These are phyloP conservation scores for Myxozyma sirexii DNA, from an alignment of 805 yeast species.

Conservation along the genomic window DNA sequence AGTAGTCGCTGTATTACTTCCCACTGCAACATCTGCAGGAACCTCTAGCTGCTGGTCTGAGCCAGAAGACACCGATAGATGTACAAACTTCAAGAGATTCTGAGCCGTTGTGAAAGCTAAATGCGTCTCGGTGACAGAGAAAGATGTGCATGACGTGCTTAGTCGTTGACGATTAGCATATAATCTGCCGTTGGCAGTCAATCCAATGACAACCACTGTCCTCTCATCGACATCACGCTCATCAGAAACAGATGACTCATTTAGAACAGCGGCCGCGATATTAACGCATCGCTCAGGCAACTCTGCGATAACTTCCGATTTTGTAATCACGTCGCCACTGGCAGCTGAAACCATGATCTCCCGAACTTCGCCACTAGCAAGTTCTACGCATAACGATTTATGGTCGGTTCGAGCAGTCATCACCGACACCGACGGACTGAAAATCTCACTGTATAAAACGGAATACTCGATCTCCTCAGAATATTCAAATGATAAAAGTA, in stretches of 20 bases:
- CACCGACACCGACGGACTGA: slow-evolving; percentile 3
- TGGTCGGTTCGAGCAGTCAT: slow-evolving; percentile 25
- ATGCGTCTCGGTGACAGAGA: slow-evolving; percentile 70
- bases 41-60: slow-evolving; percentile 35
- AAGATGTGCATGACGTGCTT: slow-evolving; percentile 78
- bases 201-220: slow-evolving; percentile 65
- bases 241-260: not conserved
- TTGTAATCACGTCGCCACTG: not conserved
- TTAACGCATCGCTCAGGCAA: slow-evolving; percentile 27
- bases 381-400: slow-evolving; percentile 17
- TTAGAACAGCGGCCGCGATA: slow-evolving; percentile 15
- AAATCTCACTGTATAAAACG: slow-evolving; percentile 16
- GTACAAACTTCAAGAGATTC: slow-evolving; percentile 78
- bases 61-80: slow-evolving; percentile 47
- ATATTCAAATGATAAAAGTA: slow-evolving; percentile 10
- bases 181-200: slow-evolving; percentile 74
- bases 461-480: slow-evolving; percentile 5
- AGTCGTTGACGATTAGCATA: slow-evolving; percentile 63
- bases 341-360: slow-evolving; percentile 4
- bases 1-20: slow-evolving; percentile 9
- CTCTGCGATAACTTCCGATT: slow-evolving; percentile 1
- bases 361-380: slow-evolving; percentile 16
- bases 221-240: not conserved
- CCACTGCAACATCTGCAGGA: slow-evolving; percentile 43
- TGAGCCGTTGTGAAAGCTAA: slow-evolving; percentile 86